Evolutionary conservation across 306 rosid genomes (phyloP).

Genomic region (Canavalia gladiata): DNA sequence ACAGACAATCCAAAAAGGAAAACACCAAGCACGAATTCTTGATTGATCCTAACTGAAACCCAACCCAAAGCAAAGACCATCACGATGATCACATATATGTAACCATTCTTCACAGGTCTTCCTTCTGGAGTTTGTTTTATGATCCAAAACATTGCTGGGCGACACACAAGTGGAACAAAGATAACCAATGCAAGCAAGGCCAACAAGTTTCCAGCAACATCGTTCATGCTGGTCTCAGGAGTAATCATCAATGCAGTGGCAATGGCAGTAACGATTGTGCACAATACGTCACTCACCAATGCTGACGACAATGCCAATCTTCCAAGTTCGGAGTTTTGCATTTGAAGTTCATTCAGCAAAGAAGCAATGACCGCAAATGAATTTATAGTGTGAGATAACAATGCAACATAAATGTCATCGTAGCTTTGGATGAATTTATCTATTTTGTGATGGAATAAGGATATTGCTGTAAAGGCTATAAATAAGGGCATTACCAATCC

Average conservation of each 20-base stretch:
- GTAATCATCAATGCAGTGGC: not conserved
- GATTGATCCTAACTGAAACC: conserved; percentile 32
- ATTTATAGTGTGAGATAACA: conserved; percentile 26
- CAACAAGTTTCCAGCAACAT: fast-evolving
- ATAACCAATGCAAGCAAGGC: not conserved
- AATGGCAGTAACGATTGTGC: not conserved
- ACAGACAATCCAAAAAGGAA: conserved; percentile 67
- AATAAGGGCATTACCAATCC: conserved; percentile 33
- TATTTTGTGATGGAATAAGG: not conserved
- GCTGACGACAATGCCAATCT: conserved; percentile 61
- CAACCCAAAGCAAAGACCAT: conserved; percentile 49
- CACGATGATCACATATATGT: conserved; percentile 36
- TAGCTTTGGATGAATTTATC: fast-evolving
- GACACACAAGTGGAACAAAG: conserved; percentile 27
- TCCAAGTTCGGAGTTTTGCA: conserved; percentile 62
- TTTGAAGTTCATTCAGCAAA: conserved; percentile 54
- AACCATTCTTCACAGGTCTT: conserved; percentile 52
- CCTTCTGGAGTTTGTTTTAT: conserved; percentile 66
- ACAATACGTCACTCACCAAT: conserved; percentile 52
- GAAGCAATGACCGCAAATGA: conserved; percentile 54
- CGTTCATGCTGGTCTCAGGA: fast-evolving
- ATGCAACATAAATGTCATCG: not conserved
- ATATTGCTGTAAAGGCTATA: not conserved
- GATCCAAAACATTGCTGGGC: conserved; percentile 67
- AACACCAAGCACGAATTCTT: conserved; percentile 58